Evolutionary conservation across 139 green algal species (phyloP).

Genomic region (Chlorella sp.): DNA sequence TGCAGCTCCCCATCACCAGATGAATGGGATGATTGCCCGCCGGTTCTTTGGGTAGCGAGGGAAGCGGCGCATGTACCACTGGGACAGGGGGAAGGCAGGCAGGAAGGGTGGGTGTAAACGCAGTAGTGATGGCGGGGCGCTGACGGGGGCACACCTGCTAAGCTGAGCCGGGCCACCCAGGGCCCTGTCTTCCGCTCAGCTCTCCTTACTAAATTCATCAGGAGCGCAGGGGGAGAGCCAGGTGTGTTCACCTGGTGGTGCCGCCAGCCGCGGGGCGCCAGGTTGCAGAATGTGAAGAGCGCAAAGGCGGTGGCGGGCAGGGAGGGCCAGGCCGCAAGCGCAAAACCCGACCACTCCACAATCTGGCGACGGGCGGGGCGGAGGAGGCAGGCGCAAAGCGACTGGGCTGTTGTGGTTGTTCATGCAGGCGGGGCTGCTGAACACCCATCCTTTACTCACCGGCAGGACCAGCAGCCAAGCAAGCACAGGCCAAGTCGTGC

Average conservation of each 20-base stretch:
- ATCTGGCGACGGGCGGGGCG: no score
- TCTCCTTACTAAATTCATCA: no score
- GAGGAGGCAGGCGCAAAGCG: no score
- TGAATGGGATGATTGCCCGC: constrained; percentile 70
- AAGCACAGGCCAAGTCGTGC: neutral
- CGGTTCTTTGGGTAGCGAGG: constrained; percentile 56
- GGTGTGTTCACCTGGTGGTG: constrained; percentile 53
- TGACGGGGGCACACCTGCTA: neutral
- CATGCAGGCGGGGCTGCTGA: no score
- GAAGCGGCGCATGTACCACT: constrained; percentile 64
- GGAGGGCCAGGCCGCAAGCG: constrained; percentile 14
- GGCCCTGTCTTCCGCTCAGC: no score
- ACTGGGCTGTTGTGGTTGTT: no score
- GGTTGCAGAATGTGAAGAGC: constrained; percentile 73
- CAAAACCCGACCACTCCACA: constrained; percentile 18
- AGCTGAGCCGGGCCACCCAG: neutral
- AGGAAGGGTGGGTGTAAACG: neutral
- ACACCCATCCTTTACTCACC: no score
- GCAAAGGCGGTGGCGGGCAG: constrained; percentile 64
- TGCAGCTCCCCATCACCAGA: constrained; percentile 56
- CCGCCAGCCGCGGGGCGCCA: constrained; percentile 49
- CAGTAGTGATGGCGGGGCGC: no score
- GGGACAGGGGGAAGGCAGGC: neutral
- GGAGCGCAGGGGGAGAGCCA: no score
- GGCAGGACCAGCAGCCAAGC: neutral